phyloP scores from a whole-genome alignment of 441 rosid genomes.

The Erodium trifolium region DNA sequence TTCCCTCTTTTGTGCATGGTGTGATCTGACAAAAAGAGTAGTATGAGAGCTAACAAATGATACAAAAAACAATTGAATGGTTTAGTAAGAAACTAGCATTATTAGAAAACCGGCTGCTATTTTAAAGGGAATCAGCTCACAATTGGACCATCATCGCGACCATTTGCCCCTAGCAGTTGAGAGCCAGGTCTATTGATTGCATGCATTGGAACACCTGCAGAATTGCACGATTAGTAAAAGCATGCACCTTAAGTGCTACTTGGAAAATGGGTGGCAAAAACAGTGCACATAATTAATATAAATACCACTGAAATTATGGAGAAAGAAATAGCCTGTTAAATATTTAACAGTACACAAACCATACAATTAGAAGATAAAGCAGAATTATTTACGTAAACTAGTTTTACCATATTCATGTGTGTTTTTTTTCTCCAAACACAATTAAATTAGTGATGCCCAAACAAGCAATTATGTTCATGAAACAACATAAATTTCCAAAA shows the following conservation, averaged over 20 bases:
- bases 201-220: slow-evolving; percentile 55
- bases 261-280: slow-evolving; percentile 4
- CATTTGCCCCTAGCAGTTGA: slow-evolving; percentile 83
- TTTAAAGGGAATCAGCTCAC: slow-evolving; percentile 40
- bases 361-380: background rate
- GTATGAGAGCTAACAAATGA: slow-evolving; percentile 5
- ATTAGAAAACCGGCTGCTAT: slow-evolving; percentile 1
- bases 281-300: background rate
- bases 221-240: slow-evolving; percentile 12
- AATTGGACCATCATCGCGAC: slow-evolving; percentile 96
- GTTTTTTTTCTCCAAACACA: background rate
- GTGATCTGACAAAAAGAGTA: slow-evolving; percentile 47
- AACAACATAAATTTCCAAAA: background rate
- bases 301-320: background rate
- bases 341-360: slow-evolving; percentile 2
- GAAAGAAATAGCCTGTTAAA: background rate
- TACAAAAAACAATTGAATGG: slow-evolving; percentile 9
- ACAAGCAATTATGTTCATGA: background rate
- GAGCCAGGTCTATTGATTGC: slow-evolving; percentile 82
- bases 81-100: background rate
- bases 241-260: background rate
- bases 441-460: background rate
- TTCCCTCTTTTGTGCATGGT: slow-evolving; percentile 59
- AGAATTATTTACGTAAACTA: background rate
- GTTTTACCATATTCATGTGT: background rate